Conservation (phyloP, 2,329 filamentous ascomycete genomes). For the Colletotrichum liriopes region DNA sequence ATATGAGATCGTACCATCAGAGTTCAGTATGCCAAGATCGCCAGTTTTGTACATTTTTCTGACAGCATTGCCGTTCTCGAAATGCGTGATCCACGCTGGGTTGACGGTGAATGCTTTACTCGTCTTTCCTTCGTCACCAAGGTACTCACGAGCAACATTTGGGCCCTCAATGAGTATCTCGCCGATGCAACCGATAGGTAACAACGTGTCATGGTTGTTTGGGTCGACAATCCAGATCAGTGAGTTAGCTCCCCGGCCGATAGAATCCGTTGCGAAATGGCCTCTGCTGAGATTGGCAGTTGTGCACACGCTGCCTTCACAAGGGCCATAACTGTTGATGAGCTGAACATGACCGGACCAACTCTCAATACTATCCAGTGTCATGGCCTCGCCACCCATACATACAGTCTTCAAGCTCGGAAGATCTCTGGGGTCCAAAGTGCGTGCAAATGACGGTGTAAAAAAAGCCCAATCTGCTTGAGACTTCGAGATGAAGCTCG, state of each 20-base stretch:
- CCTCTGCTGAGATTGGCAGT: slow-evolving; percentile 21
- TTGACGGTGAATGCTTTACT: slow-evolving; percentile 18
- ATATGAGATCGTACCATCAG: slow-evolving; percentile 30
- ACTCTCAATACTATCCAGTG: slow-evolving; percentile 9
- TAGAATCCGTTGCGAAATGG: slow-evolving; percentile 3
- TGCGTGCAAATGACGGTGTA: slow-evolving; percentile 33
- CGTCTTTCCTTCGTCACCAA: slow-evolving; percentile 21
- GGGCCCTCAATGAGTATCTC: slow-evolving; percentile 51
- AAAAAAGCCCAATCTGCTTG: slow-evolving; percentile 36
- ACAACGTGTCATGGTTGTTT: slow-evolving; percentile 44
- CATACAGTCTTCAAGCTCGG: slow-evolving; percentile 28
- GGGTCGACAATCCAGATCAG: slow-evolving; percentile 48
- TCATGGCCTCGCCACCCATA: slow-evolving; percentile 36
- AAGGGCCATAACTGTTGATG: slow-evolving; percentile 34
- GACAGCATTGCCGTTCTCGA: not conserved
- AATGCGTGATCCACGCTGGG: slow-evolving; percentile 14
- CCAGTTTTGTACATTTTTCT: slow-evolving; percentile 41
- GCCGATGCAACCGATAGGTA: slow-evolving; percentile 47
- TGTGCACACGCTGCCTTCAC: slow-evolving; percentile 39
- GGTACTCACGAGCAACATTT: slow-evolving; percentile 45
- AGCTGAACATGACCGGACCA: slow-evolving; percentile 31
- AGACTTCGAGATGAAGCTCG: slow-evolving; percentile 16
- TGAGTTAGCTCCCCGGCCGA: slow-evolving; percentile 29
- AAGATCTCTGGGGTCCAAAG: slow-evolving; percentile 20
- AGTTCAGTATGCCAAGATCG: slow-evolving; percentile 31